Evolutionary conservation across 192 early-diverging fungal species (phyloP).

Genomic region (Linnemannia elongata): DNA sequence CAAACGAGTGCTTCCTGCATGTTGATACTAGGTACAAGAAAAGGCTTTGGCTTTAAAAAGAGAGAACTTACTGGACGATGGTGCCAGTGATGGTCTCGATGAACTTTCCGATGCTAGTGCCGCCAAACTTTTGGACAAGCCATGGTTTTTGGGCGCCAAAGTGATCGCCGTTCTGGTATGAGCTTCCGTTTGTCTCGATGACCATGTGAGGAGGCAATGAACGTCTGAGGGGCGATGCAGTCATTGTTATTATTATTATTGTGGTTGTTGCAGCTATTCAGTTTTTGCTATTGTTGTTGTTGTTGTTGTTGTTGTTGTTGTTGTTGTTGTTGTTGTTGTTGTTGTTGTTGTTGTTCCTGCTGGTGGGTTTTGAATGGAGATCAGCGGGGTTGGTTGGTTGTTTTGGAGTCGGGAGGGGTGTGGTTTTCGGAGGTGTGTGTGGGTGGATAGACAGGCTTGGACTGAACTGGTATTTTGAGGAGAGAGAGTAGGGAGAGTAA

Average conservation of each 20-base stretch:
- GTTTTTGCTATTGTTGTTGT: too few relatives aligned
- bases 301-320: too few relatives aligned
- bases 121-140: conserved; percentile 95
- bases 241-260: conserved; percentile 24
- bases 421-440: not conserved
- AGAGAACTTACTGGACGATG: conserved; percentile 85
- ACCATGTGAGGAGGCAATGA: conserved; percentile 39
- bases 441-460: not conserved
- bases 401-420: not conserved
- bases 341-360: too few relatives aligned
- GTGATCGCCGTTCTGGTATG: conserved; percentile 9
- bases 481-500: not conserved
- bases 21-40: not conserved
- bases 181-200: conserved; percentile 11
- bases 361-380: not conserved
- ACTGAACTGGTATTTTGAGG: not conserved
- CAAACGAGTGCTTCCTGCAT: not conserved
- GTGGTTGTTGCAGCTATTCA: too few relatives aligned
- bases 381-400: not conserved
- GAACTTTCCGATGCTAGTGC: conserved; percentile 94
- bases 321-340: too few relatives aligned
- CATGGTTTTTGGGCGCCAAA: conserved; percentile 60
- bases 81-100: conserved; percentile 76
- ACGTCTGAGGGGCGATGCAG: conserved; percentile 45
- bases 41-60: not conserved